These are phyloP conservation scores for Ceratocystis colombiana DNA, from an alignment of 2,329 filamentous ascomycete species.

Conservation along the genomic window DNA sequence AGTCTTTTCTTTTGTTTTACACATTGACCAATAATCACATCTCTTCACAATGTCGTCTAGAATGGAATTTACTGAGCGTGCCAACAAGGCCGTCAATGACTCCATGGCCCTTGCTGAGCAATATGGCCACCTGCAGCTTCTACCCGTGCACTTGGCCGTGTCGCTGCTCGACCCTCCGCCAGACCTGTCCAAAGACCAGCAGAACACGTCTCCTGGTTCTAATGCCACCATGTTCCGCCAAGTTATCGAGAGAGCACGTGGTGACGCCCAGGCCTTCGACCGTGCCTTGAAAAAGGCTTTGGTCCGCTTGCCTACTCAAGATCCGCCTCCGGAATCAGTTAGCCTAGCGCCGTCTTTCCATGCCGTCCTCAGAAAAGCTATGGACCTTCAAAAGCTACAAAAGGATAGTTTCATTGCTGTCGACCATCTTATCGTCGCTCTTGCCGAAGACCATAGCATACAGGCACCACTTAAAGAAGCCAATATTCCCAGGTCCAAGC, in stretches of 20 bases:
- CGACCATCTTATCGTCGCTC: conserved; percentile 80
- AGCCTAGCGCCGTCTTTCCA: conserved; percentile 73
- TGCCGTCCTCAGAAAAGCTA: conserved; percentile 70
- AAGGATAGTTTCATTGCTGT: conserved; percentile 92
- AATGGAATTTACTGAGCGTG: conserved; percentile 90
- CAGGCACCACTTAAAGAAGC: conserved; percentile 68
- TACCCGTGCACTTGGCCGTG: conserved; percentile 81
- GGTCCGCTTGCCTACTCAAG: conserved; percentile 84
- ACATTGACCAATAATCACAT: conserved; percentile 11
- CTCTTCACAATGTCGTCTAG: conserved; percentile 53
- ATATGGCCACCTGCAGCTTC: conserved; percentile 82
- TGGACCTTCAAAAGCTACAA: conserved; percentile 90
- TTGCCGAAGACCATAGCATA: conserved; percentile 68
- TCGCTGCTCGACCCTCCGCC: conserved; percentile 65
- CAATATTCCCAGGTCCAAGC: conserved; percentile 83
- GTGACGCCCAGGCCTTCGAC: conserved; percentile 81
- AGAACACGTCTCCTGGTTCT: conserved; percentile 57
- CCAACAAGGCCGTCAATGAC: conserved; percentile 79
- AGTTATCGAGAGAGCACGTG: conserved; percentile 85
- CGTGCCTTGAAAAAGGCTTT: conserved; percentile 82
- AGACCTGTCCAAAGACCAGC: conserved; percentile 72
- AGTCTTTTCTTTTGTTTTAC: conserved; percentile 8
- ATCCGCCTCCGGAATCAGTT: conserved; percentile 83
- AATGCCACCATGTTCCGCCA: conserved; percentile 79
- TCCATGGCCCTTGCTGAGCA: conserved; percentile 79